Evolutionary conservation across 2,329 filamentous ascomycete genomes (phyloP), one percentile per base, ranked within the genome.

Genomic region (Fusarium equiseti): DNA sequence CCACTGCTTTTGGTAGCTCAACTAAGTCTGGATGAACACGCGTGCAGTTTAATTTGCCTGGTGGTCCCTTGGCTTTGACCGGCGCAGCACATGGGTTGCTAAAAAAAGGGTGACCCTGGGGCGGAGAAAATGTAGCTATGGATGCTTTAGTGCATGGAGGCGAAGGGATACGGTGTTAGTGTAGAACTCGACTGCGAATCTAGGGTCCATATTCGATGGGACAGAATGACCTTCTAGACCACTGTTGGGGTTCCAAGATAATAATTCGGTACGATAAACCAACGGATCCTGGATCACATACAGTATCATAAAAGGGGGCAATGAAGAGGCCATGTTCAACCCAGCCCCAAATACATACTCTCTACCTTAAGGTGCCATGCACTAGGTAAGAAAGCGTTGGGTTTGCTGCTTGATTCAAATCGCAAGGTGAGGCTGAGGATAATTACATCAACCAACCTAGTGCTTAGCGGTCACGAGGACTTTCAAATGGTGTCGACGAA

Each of bases 31-130:
- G 42, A 55, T 55, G 54, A 53, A 73, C 61, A 64, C 59, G 66
- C 63, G 54, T 49, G 53, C 45, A 50, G 50, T 71, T 57, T 58
- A 66, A 59, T 63, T 74, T 73, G 60, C 58, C 63, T 59, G 57
- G 54, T 44, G 31, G 53, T 56, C 44, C 53, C 26, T 44, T 55
- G 38, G 20, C 22, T 45, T 43, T 57, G 43, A 49, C 54, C 65
- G 63, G 67, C 53, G 63, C 48, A 32, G 50, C 49, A 54, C 44
- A 57, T 58, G 52, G 60, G 64, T 71, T 74, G 58, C 68, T 73
- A 68, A 73, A 73, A 73, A 74, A 71, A 74, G 40, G 50, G 50
- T 53, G 32, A 57, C 26, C 54, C 56, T n/a, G 40, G 24, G 32
- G 43, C 60, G 59, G 56, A 64, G 64, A 63, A 70, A 42, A 52